Base-by-base conservation (phyloP, 2,329 filamentous ascomycete genomes). In the Metarhizium robertsii region DNA sequence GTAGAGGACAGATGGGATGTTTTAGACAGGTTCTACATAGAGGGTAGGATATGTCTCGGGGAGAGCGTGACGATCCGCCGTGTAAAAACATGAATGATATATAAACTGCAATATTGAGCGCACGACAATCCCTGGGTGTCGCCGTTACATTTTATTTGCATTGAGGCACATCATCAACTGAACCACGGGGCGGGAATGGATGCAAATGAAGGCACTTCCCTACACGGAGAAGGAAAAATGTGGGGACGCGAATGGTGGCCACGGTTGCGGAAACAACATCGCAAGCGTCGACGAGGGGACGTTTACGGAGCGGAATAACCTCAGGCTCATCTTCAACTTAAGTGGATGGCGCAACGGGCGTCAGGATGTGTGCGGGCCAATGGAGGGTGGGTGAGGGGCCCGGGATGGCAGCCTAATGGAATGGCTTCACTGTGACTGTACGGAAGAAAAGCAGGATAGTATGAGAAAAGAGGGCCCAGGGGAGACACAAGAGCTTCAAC, bases 1-100 rank as follows among this genome's bases (percentile, higher is more conserved):
- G 58, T 70, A 65, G 61, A 60, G 42, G 5, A 40, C 38, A 53
- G 13, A 29, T 1, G 32, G 53, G 42, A 36, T 25, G 42, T n/a
- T 48, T 6, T 45, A 20, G 42, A 20, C 42, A 20, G n/a, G 6
- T 45, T 18, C 42, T 18, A 45, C n/a, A 11, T 20, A 45, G 42
- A 45, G 45, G 13, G 46, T 7, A 20, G 18, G 48, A 42, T 45
- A 48, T 40, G 30, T 20, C 16, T 38, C 18, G 10, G 7, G 49
- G n/a, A n/a, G 11, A n/a, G 14, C 18, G 32, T 16, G 32, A 36
- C 11, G 16, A 38, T 36, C 49, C 36, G 32, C 32, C 25, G 36
- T 51, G 32, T 50, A 42, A 53, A 49, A 59, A 48, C 51, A 59
- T 16, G 51, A 25, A 51, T 54, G 47, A 52, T 48, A 29, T 32